Percentiles rank a stretch among this genome's conserved stretches.
Evolutionary conservation across 495 filamentous ascomycete species (phyloP).

Genomic region (Neurospora tetraspora): DNA sequence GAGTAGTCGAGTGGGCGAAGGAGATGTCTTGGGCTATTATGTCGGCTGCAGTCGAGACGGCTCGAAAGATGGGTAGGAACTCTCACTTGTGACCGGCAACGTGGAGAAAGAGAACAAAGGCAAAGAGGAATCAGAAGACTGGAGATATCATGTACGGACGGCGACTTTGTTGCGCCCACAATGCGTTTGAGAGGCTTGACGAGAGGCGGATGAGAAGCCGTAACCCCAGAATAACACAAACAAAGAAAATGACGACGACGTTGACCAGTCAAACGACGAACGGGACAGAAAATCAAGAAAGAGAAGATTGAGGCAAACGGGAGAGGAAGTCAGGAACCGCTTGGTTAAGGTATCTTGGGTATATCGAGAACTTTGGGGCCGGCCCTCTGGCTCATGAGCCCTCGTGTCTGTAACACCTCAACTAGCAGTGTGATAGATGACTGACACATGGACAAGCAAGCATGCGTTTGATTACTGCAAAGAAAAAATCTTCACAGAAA

Average conservation of each 20-base stretch:
- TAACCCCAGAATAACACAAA: not conserved
- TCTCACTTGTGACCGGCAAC: not conserved
- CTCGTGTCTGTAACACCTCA: not conserved
- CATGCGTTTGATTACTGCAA: not conserved
- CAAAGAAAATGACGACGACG: constrained; percentile 3
- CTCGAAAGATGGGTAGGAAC: not conserved
- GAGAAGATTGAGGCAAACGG: not conserved
- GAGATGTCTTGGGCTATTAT: not conserved
- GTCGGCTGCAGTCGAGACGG: not conserved
- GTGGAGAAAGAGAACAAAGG: not conserved
- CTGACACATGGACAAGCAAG: not conserved
- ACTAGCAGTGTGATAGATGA: not conserved
- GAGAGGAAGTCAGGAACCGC: not conserved
- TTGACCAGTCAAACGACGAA: constrained; percentile 2
- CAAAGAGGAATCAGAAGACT: not conserved
- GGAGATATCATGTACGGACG: not conserved
- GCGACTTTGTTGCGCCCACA: not conserved
- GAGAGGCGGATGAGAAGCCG: not conserved
- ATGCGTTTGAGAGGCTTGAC: not conserved
- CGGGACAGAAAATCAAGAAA: constrained; percentile 3
- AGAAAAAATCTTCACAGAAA: not conserved
- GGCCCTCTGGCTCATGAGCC: not conserved
- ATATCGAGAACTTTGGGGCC: not conserved
- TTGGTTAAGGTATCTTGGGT: not conserved
- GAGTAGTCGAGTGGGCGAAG: not conserved